A percentile compares a stretch with the other conserved stretches of the same genome.
These are phyloP conservation scores for Cymbopogon flexuosus DNA, from an alignment of 202 grass and related monocot species.

Conservation along the genomic window DNA sequence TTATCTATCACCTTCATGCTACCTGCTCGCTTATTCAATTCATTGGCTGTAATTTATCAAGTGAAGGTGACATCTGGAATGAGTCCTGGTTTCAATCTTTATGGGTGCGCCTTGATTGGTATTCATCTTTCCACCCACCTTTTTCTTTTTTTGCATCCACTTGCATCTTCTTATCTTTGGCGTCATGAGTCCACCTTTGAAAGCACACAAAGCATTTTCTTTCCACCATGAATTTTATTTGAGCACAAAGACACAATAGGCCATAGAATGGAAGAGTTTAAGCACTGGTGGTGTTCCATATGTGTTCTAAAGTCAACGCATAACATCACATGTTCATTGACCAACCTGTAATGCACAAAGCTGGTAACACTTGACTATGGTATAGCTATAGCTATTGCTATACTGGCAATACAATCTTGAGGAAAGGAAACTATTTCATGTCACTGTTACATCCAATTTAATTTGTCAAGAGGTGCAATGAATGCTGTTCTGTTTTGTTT, in stretches of 20 bases:
- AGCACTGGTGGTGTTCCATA: background rate
- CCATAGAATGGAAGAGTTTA: background rate
- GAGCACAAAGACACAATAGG: background rate
- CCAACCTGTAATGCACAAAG: background rate
- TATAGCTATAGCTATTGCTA: background rate
- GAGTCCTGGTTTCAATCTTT: conserved; percentile 95
- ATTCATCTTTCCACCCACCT: conserved; percentile 22
- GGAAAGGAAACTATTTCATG: background rate
- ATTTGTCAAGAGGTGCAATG: background rate
- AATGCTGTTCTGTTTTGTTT: conserved; percentile 1
- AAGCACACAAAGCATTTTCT: background rate
- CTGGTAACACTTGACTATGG: background rate
- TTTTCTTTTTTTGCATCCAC: background rate
- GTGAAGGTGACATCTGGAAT: conserved; percentile 96
- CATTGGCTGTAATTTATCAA: conserved; percentile 33
- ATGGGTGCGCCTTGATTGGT: conserved; percentile 94
- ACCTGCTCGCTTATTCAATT: conserved; percentile 21
- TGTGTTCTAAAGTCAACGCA: background rate
- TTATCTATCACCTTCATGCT: conserved; percentile 1
- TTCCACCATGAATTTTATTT: background rate
- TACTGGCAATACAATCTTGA: background rate
- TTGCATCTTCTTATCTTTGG: background rate
- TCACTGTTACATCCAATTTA: background rate
- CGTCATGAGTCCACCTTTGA: background rate
- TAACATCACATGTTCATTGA: background rate